Percentiles rank a stretch among this genome's conserved stretches.
Evolutionary conservation across 306 rosid species (phyloP).

Genomic region (Vicia faba): DNA sequence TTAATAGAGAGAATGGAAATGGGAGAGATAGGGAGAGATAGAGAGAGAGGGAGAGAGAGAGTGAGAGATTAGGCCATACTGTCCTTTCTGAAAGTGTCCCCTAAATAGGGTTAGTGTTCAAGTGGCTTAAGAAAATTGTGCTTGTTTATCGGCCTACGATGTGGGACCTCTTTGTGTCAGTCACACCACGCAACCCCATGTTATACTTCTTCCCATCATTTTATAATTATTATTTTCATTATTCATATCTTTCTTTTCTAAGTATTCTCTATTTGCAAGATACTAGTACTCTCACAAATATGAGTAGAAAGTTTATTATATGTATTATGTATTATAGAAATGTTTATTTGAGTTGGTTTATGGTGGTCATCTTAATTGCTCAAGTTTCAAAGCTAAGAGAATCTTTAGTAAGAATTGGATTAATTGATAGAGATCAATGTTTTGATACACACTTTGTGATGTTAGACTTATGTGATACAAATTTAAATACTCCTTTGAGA

Average conservation of each 20-base stretch:
- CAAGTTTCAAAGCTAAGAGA: no score
- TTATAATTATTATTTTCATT: background rate
- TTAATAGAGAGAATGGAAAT: constrained; percentile 45
- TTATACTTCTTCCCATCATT: constrained; percentile 10
- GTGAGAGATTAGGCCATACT: constrained; percentile 63
- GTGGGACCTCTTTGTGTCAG: constrained; percentile 80
- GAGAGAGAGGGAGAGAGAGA: constrained; percentile 26
- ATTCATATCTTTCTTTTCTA: background rate
- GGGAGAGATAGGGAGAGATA: constrained; percentile 8
- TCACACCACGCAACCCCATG: constrained; percentile 79
- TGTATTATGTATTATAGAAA: no score
- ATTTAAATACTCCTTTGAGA: no score
- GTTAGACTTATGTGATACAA: no score
- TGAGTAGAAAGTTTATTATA: no score
- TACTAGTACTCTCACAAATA: no score
- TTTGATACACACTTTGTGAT: no score
- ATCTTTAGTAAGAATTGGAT: no score
- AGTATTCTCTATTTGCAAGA: no score
- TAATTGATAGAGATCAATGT: no score
- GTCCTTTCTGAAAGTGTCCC: constrained; percentile 52
- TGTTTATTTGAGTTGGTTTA: no score
- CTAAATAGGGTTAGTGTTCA: constrained; percentile 59
- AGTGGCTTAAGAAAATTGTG: constrained; percentile 62
- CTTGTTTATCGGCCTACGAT: constrained; percentile 51
- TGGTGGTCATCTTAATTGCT: no score